Evolutionary conservation across 345 rosid genomes (phyloP).

Genomic region (Salix viminalis): DNA sequence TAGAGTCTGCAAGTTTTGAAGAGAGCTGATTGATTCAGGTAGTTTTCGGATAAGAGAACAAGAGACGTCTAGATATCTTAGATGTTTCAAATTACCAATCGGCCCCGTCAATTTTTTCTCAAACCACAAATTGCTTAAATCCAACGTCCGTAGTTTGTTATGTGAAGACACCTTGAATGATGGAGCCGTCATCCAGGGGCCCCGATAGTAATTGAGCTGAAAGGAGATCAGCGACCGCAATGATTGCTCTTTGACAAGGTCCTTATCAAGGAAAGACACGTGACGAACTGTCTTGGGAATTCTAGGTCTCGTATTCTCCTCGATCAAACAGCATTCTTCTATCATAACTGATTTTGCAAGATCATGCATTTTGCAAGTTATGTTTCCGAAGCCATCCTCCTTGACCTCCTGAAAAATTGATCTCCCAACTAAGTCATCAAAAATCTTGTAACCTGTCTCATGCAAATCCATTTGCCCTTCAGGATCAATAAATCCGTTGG

Average conservation of each 20-base stretch:
- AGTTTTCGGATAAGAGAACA: too few species aligned
- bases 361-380: conserved; percentile 23
- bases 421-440: conserved; percentile 15
- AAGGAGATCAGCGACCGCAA: conserved; percentile 6
- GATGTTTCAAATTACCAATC: too few species aligned
- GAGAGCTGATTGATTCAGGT: too few species aligned
- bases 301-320: not conserved
- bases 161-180: too few species aligned
- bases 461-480: not conserved
- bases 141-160: too few species aligned
- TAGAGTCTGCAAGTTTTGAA: too few species aligned
- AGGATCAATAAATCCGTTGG: conserved; percentile 16
- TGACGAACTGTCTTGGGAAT: not conserved
- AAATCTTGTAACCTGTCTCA: conserved; percentile 11
- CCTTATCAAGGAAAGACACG: not conserved
- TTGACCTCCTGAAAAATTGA: conserved; percentile 9
- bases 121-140: too few species aligned
- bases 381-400: not conserved
- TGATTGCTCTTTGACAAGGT: not conserved
- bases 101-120: too few species aligned
- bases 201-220: too few species aligned
- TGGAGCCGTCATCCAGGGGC: too few species aligned
- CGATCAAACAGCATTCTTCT: not conserved
- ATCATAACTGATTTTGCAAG: conserved; percentile 10
- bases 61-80: too few species aligned